A percentile compares a stretch with the other conserved stretches of the same genome.
These are phyloP conservation scores for Firmiana major DNA, from an alignment of 345 rosid genomes.

Conservation along the genomic window DNA sequence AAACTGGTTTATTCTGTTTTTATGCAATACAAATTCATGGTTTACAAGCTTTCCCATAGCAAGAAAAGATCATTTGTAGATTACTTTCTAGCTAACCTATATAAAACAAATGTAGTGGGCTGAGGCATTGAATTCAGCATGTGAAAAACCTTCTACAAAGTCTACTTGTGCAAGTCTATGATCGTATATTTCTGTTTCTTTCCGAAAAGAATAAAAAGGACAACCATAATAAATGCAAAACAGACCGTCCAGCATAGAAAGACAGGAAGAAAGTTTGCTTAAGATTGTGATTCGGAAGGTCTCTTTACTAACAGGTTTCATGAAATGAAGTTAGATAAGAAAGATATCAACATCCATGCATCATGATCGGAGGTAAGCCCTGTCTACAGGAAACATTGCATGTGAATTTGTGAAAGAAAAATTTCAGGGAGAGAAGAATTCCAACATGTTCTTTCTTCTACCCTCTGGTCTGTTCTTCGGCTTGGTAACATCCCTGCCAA, in stretches of 20 bases:
- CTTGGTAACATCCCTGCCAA: too few species aligned
- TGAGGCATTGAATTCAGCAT: background rate
- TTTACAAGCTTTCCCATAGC: too few species aligned
- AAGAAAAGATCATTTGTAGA: too few species aligned
- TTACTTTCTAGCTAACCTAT: background rate
- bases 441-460: background rate
- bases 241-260: background rate
- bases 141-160: background rate
- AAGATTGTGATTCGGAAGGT: background rate
- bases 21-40: background rate
- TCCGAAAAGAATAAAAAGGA: background rate
- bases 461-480: too few species aligned
- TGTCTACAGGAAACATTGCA: slow-evolving; percentile 1
- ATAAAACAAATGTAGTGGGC: background rate
- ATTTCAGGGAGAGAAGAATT: background rate
- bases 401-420: slow-evolving; percentile 1
- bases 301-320: background rate
- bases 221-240: background rate
- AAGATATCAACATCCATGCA: slow-evolving; percentile 11
- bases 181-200: background rate
- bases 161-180: background rate
- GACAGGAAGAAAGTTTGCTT: background rate
- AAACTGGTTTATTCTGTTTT: background rate
- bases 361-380: background rate
- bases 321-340: background rate